Percentiles rank a stretch among this genome's conserved stretches.
Conservation (phyloP, 768 basidiomycete species). For the Ramaria rubella region DNA sequence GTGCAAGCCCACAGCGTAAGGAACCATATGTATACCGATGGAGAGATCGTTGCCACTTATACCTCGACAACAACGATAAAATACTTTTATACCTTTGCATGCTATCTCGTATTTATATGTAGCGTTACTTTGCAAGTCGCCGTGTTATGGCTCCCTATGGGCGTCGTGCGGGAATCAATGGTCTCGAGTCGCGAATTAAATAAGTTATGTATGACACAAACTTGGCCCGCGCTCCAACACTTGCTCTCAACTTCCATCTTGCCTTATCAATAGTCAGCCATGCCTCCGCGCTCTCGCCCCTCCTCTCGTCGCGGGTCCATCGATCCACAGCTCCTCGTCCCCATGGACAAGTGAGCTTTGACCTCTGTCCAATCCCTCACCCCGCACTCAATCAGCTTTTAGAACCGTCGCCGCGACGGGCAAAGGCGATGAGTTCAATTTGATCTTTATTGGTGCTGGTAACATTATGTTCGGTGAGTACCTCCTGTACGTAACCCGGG, state of each 20-base stretch:
- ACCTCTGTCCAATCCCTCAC: conserved; percentile 9
- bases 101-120: too few relatives aligned
- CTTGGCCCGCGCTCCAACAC: too few relatives aligned
- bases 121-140: too few relatives aligned
- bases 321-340: conserved; percentile 67
- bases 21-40: background rate
- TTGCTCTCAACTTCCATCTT: conserved; percentile 4
- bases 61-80: background rate
- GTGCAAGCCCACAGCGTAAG: background rate
- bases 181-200: too few relatives aligned
- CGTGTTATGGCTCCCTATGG: too few relatives aligned
- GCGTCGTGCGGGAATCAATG: too few relatives aligned
- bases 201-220: too few relatives aligned
- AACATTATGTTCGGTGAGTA: conserved; percentile 95
- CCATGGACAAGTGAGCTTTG: conserved; percentile 61
- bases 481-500: background rate
- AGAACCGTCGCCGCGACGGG: conserved; percentile 44
- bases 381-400: conserved; percentile 1
- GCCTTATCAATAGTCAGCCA: conserved; percentile 1
- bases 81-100: too few relatives aligned
- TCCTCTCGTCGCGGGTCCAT: conserved; percentile 63
- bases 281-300: conserved; percentile 11
- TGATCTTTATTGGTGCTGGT: conserved; percentile 91
- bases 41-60: background rate
- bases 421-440: conserved; percentile 77